Evolutionary conservation across 2,329 filamentous ascomycete genomes (phyloP).

Genomic region (Epichloe coenophiala): DNA sequence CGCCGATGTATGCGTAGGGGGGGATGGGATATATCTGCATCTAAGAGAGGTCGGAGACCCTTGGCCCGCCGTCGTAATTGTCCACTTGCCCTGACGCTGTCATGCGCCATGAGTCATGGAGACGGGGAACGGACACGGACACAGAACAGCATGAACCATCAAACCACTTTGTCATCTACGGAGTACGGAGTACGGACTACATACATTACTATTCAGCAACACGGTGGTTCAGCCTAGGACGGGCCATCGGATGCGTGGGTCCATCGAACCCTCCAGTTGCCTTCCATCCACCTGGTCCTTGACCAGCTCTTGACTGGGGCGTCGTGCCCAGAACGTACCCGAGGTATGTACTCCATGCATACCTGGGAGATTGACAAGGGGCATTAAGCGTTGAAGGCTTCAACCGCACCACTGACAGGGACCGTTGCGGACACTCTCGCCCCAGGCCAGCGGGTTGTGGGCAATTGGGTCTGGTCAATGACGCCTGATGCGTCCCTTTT

Average conservation of each 20-base stretch:
- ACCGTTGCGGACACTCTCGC: background rate
- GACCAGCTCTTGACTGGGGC: conserved; percentile 1
- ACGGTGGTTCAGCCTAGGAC: background rate
- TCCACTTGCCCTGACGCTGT: background rate
- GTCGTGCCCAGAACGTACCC: background rate
- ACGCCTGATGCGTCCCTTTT: background rate
- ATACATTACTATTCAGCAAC: background rate
- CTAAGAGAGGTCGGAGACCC: background rate
- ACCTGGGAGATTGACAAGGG: background rate
- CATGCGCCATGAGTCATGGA: background rate
- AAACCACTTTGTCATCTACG: background rate
- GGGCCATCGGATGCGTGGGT: conserved; percentile 1
- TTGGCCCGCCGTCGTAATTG: background rate
- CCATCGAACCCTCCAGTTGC: background rate
- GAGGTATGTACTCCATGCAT: background rate
- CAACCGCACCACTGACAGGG: conserved; percentile 4
- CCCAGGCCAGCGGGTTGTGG: background rate
- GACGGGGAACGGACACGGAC: background rate
- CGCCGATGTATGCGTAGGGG: background rate
- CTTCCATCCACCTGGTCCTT: background rate
- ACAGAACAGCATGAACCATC: background rate
- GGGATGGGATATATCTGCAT: background rate
- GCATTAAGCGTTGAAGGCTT: conserved; percentile 1
- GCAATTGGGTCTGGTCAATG: background rate
- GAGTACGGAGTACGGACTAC: too few relatives aligned